Evolutionary conservation across 2,329 filamentous ascomycete species (phyloP).

Genomic region (Exophiala phaeomuriformis): DNA sequence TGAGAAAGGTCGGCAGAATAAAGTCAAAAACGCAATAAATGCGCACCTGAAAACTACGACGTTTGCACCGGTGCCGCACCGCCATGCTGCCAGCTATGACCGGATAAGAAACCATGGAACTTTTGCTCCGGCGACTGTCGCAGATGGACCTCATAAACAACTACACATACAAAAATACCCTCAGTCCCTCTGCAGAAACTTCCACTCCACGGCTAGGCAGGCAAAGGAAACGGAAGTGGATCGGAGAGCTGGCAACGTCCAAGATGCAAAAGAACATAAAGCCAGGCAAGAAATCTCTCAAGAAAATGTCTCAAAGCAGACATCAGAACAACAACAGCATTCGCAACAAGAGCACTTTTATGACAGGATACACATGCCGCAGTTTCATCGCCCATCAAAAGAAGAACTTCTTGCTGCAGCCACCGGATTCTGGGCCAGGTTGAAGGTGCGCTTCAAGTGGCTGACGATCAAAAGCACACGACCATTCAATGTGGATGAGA

Average conservation of each 20-base stretch:
- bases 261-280: constrained; percentile 16
- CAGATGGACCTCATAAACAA: not conserved
- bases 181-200: constrained; percentile 13
- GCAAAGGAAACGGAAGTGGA: constrained; percentile 28
- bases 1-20: not conserved
- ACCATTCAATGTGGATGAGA: constrained; percentile 94
- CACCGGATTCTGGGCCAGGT: constrained; percentile 82
- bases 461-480: constrained; percentile 87
- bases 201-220: constrained; percentile 2
- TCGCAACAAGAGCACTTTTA: constrained; percentile 42
- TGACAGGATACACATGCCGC: constrained; percentile 63
- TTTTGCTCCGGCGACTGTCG: not conserved
- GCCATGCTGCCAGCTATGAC: not conserved
- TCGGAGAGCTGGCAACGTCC: constrained; percentile 30
- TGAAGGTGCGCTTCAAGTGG: constrained; percentile 95
- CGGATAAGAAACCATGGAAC: not conserved
- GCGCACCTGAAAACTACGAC: not conserved
- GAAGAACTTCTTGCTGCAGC: constrained; percentile 88
- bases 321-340: constrained; percentile 14
- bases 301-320: constrained; percentile 23
- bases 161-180: not conserved
- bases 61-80: not conserved
- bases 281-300: constrained; percentile 19
- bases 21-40: not conserved
- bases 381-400: constrained; percentile 74